phyloP scores from a whole-genome alignment of 2,329 filamentous ascomycete genomes.

The Tolypocladium tundrense region DNA sequence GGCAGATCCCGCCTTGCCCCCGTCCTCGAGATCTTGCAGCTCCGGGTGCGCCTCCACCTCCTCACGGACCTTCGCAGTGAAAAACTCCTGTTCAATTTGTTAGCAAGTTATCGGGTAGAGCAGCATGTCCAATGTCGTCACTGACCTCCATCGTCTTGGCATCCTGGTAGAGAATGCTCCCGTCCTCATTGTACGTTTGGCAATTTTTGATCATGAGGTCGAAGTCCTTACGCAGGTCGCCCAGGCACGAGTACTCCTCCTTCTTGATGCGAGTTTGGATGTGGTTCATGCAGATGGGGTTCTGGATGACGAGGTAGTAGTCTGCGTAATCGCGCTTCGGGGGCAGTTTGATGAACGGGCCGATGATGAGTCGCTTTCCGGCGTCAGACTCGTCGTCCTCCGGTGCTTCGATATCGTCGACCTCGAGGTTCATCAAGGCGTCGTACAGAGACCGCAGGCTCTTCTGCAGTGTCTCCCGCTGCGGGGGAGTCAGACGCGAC shows the following conservation, averaged over 20 bases:
- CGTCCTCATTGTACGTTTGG: slow-evolving; percentile 92
- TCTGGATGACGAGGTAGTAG: slow-evolving; percentile 88
- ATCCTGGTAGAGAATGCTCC: slow-evolving; percentile 83
- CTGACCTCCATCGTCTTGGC: slow-evolving; percentile 86
- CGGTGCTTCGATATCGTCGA: slow-evolving; percentile 54
- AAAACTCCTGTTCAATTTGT: slow-evolving; percentile 40
- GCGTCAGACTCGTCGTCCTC: slow-evolving; percentile 49
- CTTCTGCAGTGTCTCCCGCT: slow-evolving; percentile 69
- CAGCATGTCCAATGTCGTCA: not conserved
- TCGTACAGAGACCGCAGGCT: slow-evolving; percentile 72
- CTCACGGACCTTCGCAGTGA: slow-evolving; percentile 42
- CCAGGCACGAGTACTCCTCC: slow-evolving; percentile 77
- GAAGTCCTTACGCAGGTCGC: slow-evolving; percentile 75
- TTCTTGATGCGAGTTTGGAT: slow-evolving; percentile 94
- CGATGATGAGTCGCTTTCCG: slow-evolving; percentile 71
- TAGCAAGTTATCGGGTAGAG: slow-evolving; percentile 12
- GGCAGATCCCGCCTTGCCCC: slow-evolving; percentile 24
- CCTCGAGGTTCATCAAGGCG: slow-evolving; percentile 72
- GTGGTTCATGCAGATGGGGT: slow-evolving; percentile 91
- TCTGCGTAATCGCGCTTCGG: slow-evolving; percentile 85
- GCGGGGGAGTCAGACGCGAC: slow-evolving; percentile 49
- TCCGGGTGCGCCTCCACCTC: slow-evolving; percentile 44
- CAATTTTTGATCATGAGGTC: slow-evolving; percentile 82
- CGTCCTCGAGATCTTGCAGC: slow-evolving; percentile 44
- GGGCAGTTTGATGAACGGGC: slow-evolving; percentile 86